phyloP scores from a whole-genome alignment of 208 protist species.

The Novymonas esmeraldas region DNA sequence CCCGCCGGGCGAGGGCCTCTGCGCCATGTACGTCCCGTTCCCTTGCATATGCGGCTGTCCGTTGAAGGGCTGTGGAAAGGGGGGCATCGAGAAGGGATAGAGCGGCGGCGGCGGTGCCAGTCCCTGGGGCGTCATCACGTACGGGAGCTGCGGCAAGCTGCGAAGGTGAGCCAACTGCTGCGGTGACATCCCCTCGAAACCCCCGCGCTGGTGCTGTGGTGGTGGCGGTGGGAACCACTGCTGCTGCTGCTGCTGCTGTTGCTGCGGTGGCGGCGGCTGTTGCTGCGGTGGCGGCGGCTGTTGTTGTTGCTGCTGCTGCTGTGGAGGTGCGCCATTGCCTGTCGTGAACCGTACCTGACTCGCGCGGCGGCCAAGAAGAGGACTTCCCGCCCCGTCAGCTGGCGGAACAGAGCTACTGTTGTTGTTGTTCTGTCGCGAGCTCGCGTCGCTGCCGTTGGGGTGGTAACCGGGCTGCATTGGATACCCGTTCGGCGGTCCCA shows the following conservation, averaged over 20 bases:
- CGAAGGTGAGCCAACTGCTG: not conserved
- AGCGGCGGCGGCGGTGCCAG: constrained; percentile 13
- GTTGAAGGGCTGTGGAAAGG: not conserved
- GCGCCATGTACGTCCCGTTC: no score
- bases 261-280: not conserved
- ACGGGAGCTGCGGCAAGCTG: constrained; percentile 21
- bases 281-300: not conserved
- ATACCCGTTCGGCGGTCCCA: not conserved
- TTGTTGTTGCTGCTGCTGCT: not conserved
- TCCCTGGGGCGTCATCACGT: constrained; percentile 17
- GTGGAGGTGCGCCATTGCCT: not conserved
- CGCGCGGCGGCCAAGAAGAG: not conserved
- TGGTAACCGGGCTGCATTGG: not conserved
- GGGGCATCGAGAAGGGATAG: constrained; percentile 17
- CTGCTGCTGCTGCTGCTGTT: constrained; percentile 6
- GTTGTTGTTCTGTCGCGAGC: no score
- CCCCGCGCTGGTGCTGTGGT: no score
- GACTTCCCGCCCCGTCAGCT: not conserved
- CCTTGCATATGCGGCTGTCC: not conserved
- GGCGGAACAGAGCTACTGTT: not conserved
- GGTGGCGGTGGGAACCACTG: constrained; percentile 9
- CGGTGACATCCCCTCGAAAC: not conserved
- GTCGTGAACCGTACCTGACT: not conserved
- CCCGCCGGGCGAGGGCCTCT: no score
- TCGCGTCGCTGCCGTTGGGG: no score